Evolutionary conservation across 805 yeast genomes (phyloP).

Genomic region (Kuraishia borneana): DNA sequence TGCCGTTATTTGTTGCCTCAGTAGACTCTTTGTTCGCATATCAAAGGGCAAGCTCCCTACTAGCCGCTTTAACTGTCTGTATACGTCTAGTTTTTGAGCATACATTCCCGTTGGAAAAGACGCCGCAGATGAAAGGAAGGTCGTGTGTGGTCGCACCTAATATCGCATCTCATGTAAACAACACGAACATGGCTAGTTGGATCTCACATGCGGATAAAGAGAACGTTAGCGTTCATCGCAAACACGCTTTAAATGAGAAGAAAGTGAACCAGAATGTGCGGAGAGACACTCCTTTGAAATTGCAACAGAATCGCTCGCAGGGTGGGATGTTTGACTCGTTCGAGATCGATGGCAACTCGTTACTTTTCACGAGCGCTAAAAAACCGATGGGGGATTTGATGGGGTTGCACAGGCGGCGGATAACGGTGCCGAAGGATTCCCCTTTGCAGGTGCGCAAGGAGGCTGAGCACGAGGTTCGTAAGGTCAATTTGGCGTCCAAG

Average conservation of each 20-base stretch:
- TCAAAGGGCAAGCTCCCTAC: background rate
- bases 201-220: background rate
- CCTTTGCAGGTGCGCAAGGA: background rate
- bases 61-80: background rate
- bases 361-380: conserved; percentile 1
- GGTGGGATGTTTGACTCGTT: background rate
- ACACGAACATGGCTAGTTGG: background rate
- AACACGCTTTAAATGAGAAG: no score
- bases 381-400: background rate
- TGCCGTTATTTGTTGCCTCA: background rate
- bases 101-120: background rate
- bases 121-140: background rate
- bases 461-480: background rate
- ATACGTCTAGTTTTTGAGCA: background rate
- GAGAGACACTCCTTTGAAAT: background rate
- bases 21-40: background rate
- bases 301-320: background rate
- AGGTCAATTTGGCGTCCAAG: background rate
- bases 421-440: background rate
- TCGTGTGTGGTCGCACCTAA: background rate
- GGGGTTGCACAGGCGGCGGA: background rate
- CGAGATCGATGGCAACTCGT: background rate
- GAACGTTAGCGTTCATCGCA: background rate
- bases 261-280: background rate
- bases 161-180: background rate